A percentile compares a stretch with the other conserved stretches of the same genome.
Conservation (phyloP, 768 basidiomycete species). For the Rhodotorula toruloides region DNA sequence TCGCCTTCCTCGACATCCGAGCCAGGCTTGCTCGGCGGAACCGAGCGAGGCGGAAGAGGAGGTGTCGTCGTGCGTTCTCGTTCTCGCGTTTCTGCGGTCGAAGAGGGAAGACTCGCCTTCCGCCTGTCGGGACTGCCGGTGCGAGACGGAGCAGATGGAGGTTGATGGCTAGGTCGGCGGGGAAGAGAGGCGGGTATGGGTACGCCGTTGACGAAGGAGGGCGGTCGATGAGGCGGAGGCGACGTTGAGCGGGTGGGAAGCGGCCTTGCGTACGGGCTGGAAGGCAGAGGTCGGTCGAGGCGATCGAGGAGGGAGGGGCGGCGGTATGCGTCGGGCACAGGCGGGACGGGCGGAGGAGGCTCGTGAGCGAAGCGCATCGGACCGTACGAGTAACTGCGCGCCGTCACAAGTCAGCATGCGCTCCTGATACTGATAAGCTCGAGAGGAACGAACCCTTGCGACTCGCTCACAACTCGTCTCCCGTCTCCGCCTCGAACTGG, state of each 20-base stretch:
- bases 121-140: no score
- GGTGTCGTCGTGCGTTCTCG: background rate
- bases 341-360: background rate
- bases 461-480: constrained; percentile 1
- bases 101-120: no score
- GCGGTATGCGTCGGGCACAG: background rate
- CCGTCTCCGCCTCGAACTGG: background rate
- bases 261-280: background rate
- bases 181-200: constrained; percentile 1
- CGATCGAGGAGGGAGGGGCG: background rate
- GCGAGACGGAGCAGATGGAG: background rate
- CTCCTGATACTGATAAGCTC: background rate
- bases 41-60: background rate
- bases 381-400: background rate
- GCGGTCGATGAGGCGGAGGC: background rate
- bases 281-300: background rate
- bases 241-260: background rate
- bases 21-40: background rate
- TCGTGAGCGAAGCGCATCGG: background rate
- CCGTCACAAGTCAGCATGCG: no score
- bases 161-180: background rate
- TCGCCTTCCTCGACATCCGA: background rate
- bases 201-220: constrained; percentile 6
- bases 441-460: constrained; percentile 2
- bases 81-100: background rate